Percentiles rank a stretch among this genome's conserved stretches.
Evolutionary conservation across 2,329 filamentous ascomycete species (phyloP).

Genomic region (Aureobasidium sp.): DNA sequence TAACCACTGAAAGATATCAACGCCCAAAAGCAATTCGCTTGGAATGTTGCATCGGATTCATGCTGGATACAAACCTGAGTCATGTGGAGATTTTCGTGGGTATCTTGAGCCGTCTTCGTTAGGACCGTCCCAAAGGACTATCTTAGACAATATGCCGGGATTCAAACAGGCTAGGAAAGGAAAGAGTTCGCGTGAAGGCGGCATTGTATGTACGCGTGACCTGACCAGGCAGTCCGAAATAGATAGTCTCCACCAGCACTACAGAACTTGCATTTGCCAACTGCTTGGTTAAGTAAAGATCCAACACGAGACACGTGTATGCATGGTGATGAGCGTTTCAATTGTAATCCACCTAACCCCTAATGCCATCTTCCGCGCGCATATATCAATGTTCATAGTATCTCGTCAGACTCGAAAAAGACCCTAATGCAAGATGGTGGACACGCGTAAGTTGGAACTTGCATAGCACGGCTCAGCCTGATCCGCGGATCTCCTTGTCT

Average conservation of each 20-base stretch:
- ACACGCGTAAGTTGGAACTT: not conserved
- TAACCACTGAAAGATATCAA: constrained; percentile 31
- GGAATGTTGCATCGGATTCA: not conserved
- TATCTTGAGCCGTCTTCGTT: not conserved
- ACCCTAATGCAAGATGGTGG: not conserved
- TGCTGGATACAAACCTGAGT: not conserved
- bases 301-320: not conserved
- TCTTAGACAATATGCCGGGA: not conserved
- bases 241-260: not conserved
- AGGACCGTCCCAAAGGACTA: not conserved
- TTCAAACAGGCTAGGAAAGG: not conserved
- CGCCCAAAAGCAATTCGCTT: not conserved
- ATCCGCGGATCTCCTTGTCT: not conserved
- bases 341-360: not conserved
- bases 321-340: not conserved
- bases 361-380: not conserved
- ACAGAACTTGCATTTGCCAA: not conserved
- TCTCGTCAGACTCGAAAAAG: not conserved
- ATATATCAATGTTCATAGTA: not conserved
- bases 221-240: not conserved
- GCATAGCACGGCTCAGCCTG: not conserved
- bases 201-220: not conserved
- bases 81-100: not conserved
- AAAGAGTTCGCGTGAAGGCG: not conserved
- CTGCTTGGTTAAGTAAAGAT: not conserved